Evolutionary conservation across 352 stramenopile genomes (phyloP), one percentile per base, ranked within the genome.

Genomic region (Phytophthora rubi): DNA sequence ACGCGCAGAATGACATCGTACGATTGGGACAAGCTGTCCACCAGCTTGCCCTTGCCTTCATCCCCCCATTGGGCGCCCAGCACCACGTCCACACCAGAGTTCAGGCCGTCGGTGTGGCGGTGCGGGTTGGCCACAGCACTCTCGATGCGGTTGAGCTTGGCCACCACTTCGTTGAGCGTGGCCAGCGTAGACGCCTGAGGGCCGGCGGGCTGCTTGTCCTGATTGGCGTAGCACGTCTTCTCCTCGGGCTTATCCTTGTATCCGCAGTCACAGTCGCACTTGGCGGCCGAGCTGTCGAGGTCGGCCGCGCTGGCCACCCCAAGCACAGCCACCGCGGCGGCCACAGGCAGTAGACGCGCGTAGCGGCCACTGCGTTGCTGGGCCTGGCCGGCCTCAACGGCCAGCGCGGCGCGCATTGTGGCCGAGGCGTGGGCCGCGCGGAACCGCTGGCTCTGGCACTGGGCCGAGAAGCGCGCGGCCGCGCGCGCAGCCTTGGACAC

Each of bases 1-100:
- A 99, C 97, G 61, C 97, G 94, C 44, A 95, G 94, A 76, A 98
- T 99, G 53, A 99, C 94, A 77, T 99, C 95, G 84, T 99, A 99
- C 63, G 93, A 91, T 76, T 97, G 80, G 33, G 87, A 96, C 60
- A 97, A 65, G 58, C 95, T 97, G 85, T 97, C 91, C 30, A 99
- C 97, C 30, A 99, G 91, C 80, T 99, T 99, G 72, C 98, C 98
- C 82, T 99, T 99, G 73, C 98, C 98, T 90, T 99, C 98, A 75
- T 99, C 98, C 35, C 98, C 98, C 97, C 97, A 99, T 71, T 99
- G 97, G 39, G 92, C 93, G 30, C 98, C 98, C 42, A 99, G 82
- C n/a, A 99, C 97, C 37, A 99, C 95, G 79, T 95, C 87, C 44
- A 96, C 89, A 57, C 89, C 86, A 37, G 62, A 44, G 70, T 90